These are phyloP conservation scores for Fennellomyces sp. DNA, from an alignment of 371 early-diverging fungal species.

Conservation along the genomic window DNA sequence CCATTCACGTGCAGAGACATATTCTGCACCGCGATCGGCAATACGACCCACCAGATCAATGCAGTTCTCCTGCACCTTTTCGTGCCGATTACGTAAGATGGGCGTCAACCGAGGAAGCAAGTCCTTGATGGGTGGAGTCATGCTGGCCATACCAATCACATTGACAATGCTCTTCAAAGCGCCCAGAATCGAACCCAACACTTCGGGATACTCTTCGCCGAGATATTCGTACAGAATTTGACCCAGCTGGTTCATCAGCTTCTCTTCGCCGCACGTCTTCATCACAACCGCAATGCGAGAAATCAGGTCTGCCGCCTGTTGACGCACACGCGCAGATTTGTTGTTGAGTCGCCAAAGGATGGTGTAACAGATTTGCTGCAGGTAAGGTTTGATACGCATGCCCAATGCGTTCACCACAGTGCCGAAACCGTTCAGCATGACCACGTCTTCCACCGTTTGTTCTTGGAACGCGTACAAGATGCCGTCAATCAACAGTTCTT, in stretches of 20 bases:
- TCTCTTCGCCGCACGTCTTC: slow-evolving; percentile 94
- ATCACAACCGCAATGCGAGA: slow-evolving; percentile 93
- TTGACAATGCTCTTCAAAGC: slow-evolving; percentile 93
- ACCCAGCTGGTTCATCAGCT: slow-evolving; percentile 90
- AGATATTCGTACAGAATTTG: slow-evolving; percentile 94
- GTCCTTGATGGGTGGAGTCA: slow-evolving; percentile 98
- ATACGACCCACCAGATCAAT: slow-evolving; percentile 96
- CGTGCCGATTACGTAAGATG: slow-evolving; percentile 96
- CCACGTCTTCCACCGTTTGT: slow-evolving; percentile 87
- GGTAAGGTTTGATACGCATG: slow-evolving; percentile 86
- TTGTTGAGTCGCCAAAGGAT: slow-evolving; percentile 97
- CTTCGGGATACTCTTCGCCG: slow-evolving; percentile 99
- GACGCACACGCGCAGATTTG: slow-evolving; percentile 94
- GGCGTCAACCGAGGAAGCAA: slow-evolving; percentile 95
- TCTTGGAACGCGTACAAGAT: slow-evolving; percentile 97
- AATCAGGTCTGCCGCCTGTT: slow-evolving; percentile 96
- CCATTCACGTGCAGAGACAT: slow-evolving; percentile 98
- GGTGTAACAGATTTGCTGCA: slow-evolving; percentile 92
- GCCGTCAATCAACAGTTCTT: slow-evolving; percentile 94
- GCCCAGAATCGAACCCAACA: slow-evolving; percentile 91
- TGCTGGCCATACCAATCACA: slow-evolving; percentile 96
- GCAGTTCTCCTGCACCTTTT: slow-evolving; percentile 95
- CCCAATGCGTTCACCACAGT: slow-evolving; percentile 92
- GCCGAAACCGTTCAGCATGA: slow-evolving; percentile 96
- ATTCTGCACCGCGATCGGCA: slow-evolving; percentile 98